Percentiles rank a stretch among this genome's conserved stretches.
Evolutionary conservation across 768 basidiomycete species (phyloP).

Genomic region (Lactarius trivialis): DNA sequence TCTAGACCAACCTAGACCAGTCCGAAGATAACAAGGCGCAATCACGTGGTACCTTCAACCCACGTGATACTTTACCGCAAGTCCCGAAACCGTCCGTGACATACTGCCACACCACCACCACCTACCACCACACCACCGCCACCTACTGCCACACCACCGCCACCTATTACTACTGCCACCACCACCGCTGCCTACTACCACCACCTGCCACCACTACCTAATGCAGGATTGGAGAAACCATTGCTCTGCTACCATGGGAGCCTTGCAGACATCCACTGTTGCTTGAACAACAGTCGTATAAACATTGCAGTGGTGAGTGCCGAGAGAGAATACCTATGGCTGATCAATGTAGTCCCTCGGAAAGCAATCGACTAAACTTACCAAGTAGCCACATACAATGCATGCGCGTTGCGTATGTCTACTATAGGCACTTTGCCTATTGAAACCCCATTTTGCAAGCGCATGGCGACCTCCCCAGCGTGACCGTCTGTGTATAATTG

Average conservation of each 20-base stretch:
- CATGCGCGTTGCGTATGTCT: constrained; percentile 88
- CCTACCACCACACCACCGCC: no score
- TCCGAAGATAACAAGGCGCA: no score
- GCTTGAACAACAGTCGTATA: constrained; percentile 53
- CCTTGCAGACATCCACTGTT: constrained; percentile 41
- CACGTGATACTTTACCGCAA: no score
- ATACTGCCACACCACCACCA: no score
- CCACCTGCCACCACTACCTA: no score
- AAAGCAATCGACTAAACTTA: constrained; percentile 30
- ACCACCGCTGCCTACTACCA: no score
- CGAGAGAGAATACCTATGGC: constrained; percentile 79
- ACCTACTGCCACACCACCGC: no score
- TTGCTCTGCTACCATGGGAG: constrained; percentile 46
- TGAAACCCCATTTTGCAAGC: constrained; percentile 66
- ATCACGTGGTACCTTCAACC: no score
- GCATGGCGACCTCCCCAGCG: constrained; percentile 59
- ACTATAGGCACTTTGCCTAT: constrained; percentile 77
- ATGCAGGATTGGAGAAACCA: background rate
- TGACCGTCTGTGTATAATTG: constrained; percentile 63
- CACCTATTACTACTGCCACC: no score
- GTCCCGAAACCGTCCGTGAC: no score
- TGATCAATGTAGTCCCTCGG: background rate
- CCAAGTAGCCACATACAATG: constrained; percentile 96
- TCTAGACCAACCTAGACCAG: no score
- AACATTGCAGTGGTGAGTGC: constrained; percentile 84